These are phyloP conservation scores for Penicillium silybi DNA, from an alignment of 495 filamentous ascomycete species.

Conservation along the genomic window DNA sequence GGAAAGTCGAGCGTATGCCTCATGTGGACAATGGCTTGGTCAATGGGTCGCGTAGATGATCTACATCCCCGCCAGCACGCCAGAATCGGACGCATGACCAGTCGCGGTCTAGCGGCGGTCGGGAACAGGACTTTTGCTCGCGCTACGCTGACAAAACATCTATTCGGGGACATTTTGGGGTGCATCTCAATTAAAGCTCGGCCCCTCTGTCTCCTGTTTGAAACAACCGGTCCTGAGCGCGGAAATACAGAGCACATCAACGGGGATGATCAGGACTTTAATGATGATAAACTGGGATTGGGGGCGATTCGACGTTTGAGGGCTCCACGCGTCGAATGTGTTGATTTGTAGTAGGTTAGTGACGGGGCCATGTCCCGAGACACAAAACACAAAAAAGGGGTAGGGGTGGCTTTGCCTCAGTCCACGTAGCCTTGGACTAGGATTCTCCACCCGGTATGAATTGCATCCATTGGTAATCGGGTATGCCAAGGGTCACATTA, in stretches of 20 bases:
- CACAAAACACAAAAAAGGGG: no score
- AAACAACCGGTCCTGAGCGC: not conserved
- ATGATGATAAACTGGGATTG: slow-evolving; percentile 6
- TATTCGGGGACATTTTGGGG: not conserved
- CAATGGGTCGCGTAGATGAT: no score
- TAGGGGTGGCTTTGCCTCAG: no score
- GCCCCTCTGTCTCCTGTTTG: not conserved
- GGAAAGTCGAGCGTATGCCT: not conserved
- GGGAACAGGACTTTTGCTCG: not conserved
- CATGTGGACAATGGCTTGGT: not conserved
- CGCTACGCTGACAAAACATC: slow-evolving; percentile 5
- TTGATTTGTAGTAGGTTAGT: not conserved
- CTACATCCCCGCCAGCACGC: not conserved
- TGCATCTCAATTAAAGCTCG: slow-evolving; percentile 5
- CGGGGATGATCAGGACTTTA: not conserved
- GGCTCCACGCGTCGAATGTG: not conserved
- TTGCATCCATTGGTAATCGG: no score
- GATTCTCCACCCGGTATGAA: not conserved
- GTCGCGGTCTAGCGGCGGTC: slow-evolving; percentile 14
- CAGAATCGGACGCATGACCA: slow-evolving; percentile 9
- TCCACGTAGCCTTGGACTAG: no score
- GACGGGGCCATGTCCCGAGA: no score
- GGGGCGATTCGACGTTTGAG: not conserved
- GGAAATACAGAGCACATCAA: not conserved
- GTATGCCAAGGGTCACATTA: not conserved